Percentiles rank a stretch among this genome's conserved stretches.
Evolutionary conservation across 345 rosid species (phyloP).

Genomic region (Populus davidiana): DNA sequence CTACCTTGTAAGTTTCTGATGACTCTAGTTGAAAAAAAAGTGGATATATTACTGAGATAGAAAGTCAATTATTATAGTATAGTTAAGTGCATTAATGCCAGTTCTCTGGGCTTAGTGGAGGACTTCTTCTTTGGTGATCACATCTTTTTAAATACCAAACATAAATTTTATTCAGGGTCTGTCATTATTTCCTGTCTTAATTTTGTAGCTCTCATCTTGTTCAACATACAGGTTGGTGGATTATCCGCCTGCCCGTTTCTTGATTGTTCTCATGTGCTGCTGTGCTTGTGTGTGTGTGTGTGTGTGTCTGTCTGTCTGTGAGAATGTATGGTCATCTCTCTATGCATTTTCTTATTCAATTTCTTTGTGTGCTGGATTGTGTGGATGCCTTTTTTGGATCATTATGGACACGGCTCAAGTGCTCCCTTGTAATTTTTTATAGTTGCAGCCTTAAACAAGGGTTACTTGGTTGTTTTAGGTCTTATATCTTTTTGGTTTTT

Average conservation of each 20-base stretch:
- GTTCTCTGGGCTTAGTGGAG: neutral
- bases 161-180: neutral
- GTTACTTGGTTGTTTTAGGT: neutral
- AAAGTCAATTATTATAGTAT: too few species aligned
- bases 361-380: neutral
- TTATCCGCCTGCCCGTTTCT: neutral
- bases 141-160: neutral
- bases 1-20: constrained; percentile 42
- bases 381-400: neutral
- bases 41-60: neutral
- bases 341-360: neutral
- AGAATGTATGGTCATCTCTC: neutral
- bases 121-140: neutral
- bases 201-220: too few species aligned
- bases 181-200: too few species aligned
- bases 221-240: neutral
- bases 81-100: neutral
- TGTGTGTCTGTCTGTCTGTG: neutral
- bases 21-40: neutral
- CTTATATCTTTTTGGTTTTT: neutral
- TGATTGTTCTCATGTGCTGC: neutral
- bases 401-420: neutral
- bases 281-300: neutral
- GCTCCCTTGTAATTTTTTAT: neutral
- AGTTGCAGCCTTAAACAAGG: neutral